A percentile compares a stretch with the other conserved stretches of the same genome.
Conservation (phyloP, 768 basidiomycete species). For the Russula abietina region DNA sequence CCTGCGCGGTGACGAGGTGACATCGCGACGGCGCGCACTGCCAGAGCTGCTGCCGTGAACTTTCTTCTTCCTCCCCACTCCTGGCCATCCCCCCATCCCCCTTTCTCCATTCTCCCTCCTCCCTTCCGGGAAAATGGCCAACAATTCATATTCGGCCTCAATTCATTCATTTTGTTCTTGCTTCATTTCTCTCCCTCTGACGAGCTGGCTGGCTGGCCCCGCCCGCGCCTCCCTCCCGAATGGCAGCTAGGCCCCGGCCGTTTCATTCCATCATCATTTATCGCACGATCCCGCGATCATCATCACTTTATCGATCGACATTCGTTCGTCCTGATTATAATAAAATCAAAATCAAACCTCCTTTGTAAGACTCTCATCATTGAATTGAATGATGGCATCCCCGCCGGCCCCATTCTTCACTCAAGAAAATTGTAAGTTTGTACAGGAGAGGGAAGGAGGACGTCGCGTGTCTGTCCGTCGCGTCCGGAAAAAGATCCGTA, state of each 20-base stretch:
- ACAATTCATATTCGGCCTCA: constrained; percentile 4
- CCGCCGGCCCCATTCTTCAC: background rate
- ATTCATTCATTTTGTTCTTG: background rate
- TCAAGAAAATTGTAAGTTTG: background rate
- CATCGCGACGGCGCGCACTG: background rate
- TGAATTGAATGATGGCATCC: background rate
- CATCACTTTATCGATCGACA: no score
- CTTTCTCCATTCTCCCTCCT: background rate
- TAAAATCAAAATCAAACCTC: no score
- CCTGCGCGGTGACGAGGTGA: background rate
- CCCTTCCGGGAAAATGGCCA: background rate
- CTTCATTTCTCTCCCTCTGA: background rate
- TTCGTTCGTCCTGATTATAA: no score
- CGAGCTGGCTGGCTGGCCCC: no score
- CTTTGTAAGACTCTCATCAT: background rate
- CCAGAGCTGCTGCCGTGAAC: background rate
- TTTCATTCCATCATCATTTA: no score
- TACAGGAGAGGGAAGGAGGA: background rate
- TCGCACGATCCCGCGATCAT: no score
- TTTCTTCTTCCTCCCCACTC: background rate
- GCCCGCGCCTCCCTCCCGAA: no score
- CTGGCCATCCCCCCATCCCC: no score
- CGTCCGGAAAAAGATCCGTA: background rate
- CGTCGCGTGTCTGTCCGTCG: background rate
- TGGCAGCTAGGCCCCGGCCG: no score